These are phyloP conservation scores for Phytophthora litchii DNA, from an alignment of 352 stramenopile genomes.

Conservation along the genomic window DNA sequence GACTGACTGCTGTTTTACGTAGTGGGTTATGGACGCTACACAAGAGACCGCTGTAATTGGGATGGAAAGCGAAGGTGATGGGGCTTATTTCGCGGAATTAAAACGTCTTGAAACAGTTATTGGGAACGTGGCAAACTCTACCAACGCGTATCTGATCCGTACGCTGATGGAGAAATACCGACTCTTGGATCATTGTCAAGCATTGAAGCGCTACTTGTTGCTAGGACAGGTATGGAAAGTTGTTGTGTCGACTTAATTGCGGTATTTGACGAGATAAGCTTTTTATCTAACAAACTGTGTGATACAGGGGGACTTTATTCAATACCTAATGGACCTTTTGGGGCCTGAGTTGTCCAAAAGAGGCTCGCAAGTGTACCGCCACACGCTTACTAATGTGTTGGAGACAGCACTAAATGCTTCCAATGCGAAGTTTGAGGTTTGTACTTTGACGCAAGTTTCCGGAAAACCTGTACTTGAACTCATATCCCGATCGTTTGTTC, in stretches of 20 bases:
- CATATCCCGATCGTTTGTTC: background rate
- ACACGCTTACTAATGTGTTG: slow-evolving; percentile 95
- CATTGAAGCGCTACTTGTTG: slow-evolving; percentile 97
- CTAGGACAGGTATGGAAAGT: slow-evolving; percentile 89
- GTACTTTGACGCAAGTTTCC: slow-evolving; percentile 3
- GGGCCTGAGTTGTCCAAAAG: slow-evolving; percentile 91
- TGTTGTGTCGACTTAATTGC: background rate
- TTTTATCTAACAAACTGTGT: slow-evolving; percentile 1
- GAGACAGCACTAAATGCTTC: slow-evolving; percentile 94
- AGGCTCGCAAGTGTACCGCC: slow-evolving; percentile 92
- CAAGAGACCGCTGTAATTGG: slow-evolving; percentile 48
- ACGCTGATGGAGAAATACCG: slow-evolving; percentile 93
- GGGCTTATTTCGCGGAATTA: slow-evolving; percentile 72
- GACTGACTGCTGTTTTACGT: background rate
- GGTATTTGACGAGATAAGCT: background rate
- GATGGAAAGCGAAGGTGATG: slow-evolving; percentile 62
- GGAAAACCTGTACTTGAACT: background rate
- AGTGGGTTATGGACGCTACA: slow-evolving; percentile 81
- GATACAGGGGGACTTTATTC: slow-evolving; percentile 95
- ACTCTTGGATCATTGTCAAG: slow-evolving; percentile 94
- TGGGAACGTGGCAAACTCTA: slow-evolving; percentile 74
- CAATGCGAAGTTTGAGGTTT: slow-evolving; percentile 95
- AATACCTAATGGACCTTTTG: slow-evolving; percentile 95
- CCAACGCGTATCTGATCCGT: slow-evolving; percentile 92
- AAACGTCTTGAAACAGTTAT: slow-evolving; percentile 80